Evolutionary conservation across 257 asterid genomes (phyloP).

Genomic region (Linaria vulgaris): DNA sequence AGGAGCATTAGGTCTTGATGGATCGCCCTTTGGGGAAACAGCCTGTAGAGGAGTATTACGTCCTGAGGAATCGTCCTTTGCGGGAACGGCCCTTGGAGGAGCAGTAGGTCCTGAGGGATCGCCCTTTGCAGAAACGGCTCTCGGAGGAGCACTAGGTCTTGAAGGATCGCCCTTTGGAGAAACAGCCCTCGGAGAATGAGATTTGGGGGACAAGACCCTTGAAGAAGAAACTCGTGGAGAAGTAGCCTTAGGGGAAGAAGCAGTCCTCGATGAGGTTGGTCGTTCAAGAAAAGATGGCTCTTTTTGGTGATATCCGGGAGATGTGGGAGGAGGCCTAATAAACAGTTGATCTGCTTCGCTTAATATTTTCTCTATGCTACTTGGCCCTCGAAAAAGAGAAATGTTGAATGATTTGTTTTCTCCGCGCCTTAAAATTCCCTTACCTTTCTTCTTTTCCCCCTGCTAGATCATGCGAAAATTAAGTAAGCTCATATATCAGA

Average conservation of each 20-base stretch:
- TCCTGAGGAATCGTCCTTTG: too few relatives aligned
- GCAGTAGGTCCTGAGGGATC: too few relatives aligned
- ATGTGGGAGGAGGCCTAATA: conserved; percentile 37
- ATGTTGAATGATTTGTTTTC: conserved; percentile 61
- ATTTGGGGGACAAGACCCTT: conserved; percentile 26
- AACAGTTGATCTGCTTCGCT: conserved; percentile 86
- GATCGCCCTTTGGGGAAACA: too few relatives aligned
- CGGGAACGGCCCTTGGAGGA: not conserved
- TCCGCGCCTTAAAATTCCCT: conserved; percentile 58
- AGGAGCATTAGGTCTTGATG: too few relatives aligned
- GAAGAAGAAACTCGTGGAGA: conserved; percentile 20
- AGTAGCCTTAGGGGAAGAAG: not conserved
- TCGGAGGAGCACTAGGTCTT: conserved; percentile 11
- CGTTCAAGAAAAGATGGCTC: not conserved
- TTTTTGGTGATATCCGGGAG: not conserved
- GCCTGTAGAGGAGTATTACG: too few relatives aligned
- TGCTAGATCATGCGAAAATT: conserved; percentile 21
- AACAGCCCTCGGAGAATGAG: conserved; percentile 26
- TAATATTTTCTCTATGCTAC: conserved; percentile 91
- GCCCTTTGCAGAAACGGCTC: not conserved
- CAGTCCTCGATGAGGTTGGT: not conserved
- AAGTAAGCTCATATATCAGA: too few relatives aligned
- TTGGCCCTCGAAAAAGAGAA: conserved; percentile 84
- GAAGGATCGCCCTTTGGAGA: conserved; percentile 27
- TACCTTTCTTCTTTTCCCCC: conserved; percentile 86